Base-by-base conservation (phyloP, 768 basidiomycete genomes). In the Trametes maxima region DNA sequence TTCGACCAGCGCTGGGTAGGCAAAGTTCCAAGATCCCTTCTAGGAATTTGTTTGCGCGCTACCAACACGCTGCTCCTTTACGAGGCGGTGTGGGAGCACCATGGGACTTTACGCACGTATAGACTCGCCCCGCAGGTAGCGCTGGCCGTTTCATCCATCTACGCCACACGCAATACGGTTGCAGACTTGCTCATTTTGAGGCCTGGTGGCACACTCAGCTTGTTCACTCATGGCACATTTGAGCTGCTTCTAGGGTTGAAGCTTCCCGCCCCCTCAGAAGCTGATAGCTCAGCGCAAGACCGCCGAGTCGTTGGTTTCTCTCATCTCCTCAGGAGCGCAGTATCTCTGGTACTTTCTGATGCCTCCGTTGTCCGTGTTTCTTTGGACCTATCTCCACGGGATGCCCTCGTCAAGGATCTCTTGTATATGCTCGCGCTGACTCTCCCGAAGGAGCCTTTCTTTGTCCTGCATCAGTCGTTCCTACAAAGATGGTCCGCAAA, bases 101-200 rank as follows among this genome's bases (percentile, higher is more conserved):
- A 81, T 47, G 73, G 77, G 36, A 73, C 74, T 2, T 70, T 87
- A 50, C 74, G 77, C 56, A 76, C 82, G 25, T 68, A 67, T 1
- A 74, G 70, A n/a, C 21, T 81, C 14, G 67, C 76, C 0, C 71
- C 76, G 69, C 61, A 78, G 12, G 71, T 75, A 8, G 89, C 83
- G 0, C 67, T 83, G 1, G 83, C 87, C 2, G 80, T 83, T 0
- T 76, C 81, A 0, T 75, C 90, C 3, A 73, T 94, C 40, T 77
- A 82, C 19, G 82, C 85, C 1, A 89, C 88, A 3, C 84, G 94
- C 19, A 74, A 75, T 7, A 75, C 78, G 14, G 78, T 92, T 14
- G 79, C 79, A 70, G 95, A 97, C 71, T 76, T 94, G 11, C 73
- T 96, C 5, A 73, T 89, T 16, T 73, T 92, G 49, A 84, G 81